A percentile compares a stretch with the other conserved stretches of the same genome.
Evolutionary conservation across 148 eudicot species (phyloP).

Genomic region (Chenopodium formosanum): DNA sequence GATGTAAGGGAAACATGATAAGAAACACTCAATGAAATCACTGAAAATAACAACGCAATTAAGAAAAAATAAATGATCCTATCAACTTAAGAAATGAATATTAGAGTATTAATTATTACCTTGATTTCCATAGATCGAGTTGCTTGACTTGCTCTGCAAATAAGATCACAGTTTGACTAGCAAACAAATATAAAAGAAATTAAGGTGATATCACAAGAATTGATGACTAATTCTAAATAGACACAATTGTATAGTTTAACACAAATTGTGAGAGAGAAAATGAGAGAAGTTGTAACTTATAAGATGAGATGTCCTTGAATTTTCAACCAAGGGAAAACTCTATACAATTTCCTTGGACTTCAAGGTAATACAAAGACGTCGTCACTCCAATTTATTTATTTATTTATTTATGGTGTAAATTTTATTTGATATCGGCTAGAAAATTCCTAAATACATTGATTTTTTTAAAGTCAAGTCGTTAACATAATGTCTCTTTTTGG

Average conservation of each 20-base stretch:
- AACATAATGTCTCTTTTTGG: background rate
- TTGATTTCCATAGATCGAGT: constrained; percentile 25
- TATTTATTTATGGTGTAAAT: background rate
- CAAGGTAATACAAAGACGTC: background rate
- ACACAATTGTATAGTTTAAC: constrained; percentile 13
- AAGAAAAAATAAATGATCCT: constrained; percentile 14
- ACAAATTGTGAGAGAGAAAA: constrained; percentile 4
- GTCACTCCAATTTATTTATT: background rate
- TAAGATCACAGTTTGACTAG: constrained; percentile 16
- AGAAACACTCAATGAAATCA: background rate
- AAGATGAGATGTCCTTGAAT: background rate
- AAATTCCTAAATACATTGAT: background rate
- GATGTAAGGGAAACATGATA: background rate
- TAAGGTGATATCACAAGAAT: constrained; percentile 10
- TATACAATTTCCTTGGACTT: constrained; percentile 19
- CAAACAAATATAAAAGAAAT: background rate
- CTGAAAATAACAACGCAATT: background rate
- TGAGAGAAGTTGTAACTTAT: constrained; percentile 4
- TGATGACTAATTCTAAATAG: background rate
- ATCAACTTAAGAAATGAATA: constrained; percentile 1
- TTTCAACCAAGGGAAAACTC: constrained; percentile 16
- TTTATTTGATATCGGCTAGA: background rate
- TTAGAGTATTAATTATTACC: constrained; percentile 19
- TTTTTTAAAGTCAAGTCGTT: background rate
- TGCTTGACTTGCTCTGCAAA: constrained; percentile 6